Evolutionary conservation across 2,329 filamentous ascomycete genomes (phyloP), one percentile per base, ranked within the genome.

Genomic region (Aspergillus sp.): DNA sequence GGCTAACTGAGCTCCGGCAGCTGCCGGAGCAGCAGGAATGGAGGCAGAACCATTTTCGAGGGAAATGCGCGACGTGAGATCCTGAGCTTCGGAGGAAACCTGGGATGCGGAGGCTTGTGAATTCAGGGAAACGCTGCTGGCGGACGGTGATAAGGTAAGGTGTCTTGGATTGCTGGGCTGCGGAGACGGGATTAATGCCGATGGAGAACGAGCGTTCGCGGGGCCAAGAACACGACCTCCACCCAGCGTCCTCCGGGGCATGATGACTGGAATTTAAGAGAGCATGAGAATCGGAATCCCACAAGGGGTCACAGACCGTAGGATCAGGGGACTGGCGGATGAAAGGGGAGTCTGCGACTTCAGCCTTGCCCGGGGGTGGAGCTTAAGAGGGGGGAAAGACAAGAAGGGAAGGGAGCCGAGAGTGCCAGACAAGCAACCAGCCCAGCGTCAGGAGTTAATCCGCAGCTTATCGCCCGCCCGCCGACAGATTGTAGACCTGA

Each of bases 181-280:
- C 68, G 78, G 75, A 66, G 75, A 71, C 56, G 75, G 71, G 58
- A 78, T 75, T 66, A 80, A 76, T 61, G 78, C 73, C 64, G 84
- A 81, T 70, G 91, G 90, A 68, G 88, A 90, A 70, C 96, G 86
- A 71, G 89, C 88, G 77, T 89, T 92, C 71, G 91, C 92, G 80
- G 85, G 96, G 71, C 94, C 94, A 70, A 97, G 82, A 73, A 97
- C 88, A 80, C 94, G 88, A 76, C 94, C 94, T 79, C 94, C 93
- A 78, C 94, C 94, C 76, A 97, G 85, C 82, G 90, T 93, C 82
- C 91, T 88, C 77, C 85, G 85, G 70, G 92, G 90, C 92, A 96
- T 96, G 76, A 51, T 69, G 63, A 61, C 36, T 61, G 50, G 44
- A 30, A 54, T 70, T 78, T 76, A 78, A 68, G 66, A 68, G 66